Percentiles rank a stretch among this genome's conserved stretches.
phyloP scores from a whole-genome alignment of 495 filamentous ascomycete species.

The Venustampulla echinocandica region DNA sequence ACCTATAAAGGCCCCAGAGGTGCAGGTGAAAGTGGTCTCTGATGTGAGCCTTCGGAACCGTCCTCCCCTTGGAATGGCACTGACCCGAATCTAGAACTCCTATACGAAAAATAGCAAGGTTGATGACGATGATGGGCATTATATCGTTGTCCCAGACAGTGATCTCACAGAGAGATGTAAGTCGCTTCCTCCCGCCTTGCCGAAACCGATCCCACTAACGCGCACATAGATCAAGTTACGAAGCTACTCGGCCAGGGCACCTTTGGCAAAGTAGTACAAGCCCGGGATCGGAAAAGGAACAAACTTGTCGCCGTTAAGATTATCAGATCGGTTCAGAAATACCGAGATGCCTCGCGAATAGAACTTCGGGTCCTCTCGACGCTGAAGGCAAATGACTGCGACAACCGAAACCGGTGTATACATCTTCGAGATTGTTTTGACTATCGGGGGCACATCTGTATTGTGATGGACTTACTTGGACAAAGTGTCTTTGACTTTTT shows the following conservation, averaged over 20 bases:
- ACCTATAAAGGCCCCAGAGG: slow-evolving; percentile 84
- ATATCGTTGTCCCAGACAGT: slow-evolving; percentile 77
- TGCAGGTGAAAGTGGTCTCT: slow-evolving; percentile 67
- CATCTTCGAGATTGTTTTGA: slow-evolving; percentile 97
- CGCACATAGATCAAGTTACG: slow-evolving; percentile 65
- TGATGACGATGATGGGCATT: slow-evolving; percentile 95
- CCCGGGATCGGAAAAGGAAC: slow-evolving; percentile 64
- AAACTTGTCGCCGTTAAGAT: slow-evolving; percentile 91
- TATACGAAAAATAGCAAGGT: slow-evolving; percentile 49
- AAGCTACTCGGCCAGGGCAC: slow-evolving; percentile 91
- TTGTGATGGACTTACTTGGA: slow-evolving; percentile 91
- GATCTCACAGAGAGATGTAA: slow-evolving; percentile 82
- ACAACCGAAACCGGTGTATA: slow-evolving; percentile 94
- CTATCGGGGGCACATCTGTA: slow-evolving; percentile 95
- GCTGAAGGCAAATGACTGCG: slow-evolving; percentile 76
- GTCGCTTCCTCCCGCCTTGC: slow-evolving; percentile 28
- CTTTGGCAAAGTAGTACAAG: slow-evolving; percentile 96
- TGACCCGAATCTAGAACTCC: slow-evolving; percentile 31
- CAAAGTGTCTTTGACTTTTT: slow-evolving; percentile 98
- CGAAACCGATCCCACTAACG: slow-evolving; percentile 23
- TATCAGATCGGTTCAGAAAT: slow-evolving; percentile 96
- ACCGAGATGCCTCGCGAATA: slow-evolving; percentile 93
- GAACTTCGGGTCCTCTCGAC: slow-evolving; percentile 90
- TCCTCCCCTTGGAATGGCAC: slow-evolving; percentile 4
- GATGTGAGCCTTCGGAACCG: slow-evolving; percentile 63